Evolutionary conservation across 2,329 filamentous ascomycete species (phyloP), one percentile per base, ranked within the genome.

Genomic region (Sclerotinia subarctica): DNA sequence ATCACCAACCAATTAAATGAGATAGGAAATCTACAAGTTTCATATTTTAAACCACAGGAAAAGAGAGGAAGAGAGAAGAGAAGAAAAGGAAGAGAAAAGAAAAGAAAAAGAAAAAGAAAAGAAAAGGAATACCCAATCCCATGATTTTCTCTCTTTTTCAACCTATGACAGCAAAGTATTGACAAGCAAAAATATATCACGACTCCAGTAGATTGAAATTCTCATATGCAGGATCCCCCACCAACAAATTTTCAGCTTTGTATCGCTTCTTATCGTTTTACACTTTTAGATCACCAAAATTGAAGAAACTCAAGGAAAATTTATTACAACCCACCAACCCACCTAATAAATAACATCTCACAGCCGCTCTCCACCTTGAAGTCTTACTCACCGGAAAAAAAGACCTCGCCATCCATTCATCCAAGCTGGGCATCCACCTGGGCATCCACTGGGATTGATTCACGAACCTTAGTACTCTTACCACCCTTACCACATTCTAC

Each of bases 311-410:
- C 26, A 13, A 60, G 54, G 53, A 57, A 57, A 38, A 54, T 15
- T 38, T 38, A 38, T 13, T 38, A 38, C 15, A 29, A 19, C 2
- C 5, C n/a, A 32, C 5, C 32, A 3, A 32, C 32, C 26, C 32
- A 24, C 47, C 49, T 38, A 46, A 51, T 35, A 32, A 15, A 42
- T 42, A 17, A 51, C 29, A 66, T 66, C 29, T 47, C 42, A n/a
- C 38, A 47, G 32, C 44, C 42, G 51, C 64, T 59, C 64, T 49
- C 60, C 60, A 64, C 60, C 53, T 51, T 51, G 44, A 35, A 35
- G 5, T 49, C 58, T 62, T 26, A 47, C 32, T 49, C 58, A 51
- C 58, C 44, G 44, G 58, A 13, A 32, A 35, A 42, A 42, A 42
- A 42, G 15, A 42, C 13, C 38, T 42, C 53, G 17, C 24, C 2